A percentile compares a stretch with the other conserved stretches of the same genome.
Conservation (phyloP, 2,329 filamentous ascomycete species). For the Nannizzia gypsea region DNA sequence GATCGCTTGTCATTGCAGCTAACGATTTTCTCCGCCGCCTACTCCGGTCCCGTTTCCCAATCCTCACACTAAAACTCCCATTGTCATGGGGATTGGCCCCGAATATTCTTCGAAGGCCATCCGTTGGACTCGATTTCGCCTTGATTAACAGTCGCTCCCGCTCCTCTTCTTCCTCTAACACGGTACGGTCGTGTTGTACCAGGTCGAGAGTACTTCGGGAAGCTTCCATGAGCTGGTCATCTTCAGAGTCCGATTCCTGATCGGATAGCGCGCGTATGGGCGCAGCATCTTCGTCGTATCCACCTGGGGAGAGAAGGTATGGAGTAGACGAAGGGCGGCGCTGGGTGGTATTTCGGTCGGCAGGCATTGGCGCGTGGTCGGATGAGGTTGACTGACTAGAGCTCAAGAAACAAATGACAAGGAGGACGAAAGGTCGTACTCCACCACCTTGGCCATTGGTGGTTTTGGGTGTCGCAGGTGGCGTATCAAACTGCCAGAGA, state of each 20-base stretch:
- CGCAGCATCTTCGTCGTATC: constrained; percentile 57
- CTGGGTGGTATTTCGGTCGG: neutral
- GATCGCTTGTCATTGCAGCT: constrained; percentile 15
- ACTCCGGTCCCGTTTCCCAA: constrained; percentile 42
- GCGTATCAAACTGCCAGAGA: neutral
- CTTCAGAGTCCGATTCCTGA: constrained; percentile 65
- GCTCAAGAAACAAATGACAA: neutral
- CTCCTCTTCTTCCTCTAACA: constrained; percentile 64
- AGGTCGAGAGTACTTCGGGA: constrained; percentile 60
- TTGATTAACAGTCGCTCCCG: constrained; percentile 36
- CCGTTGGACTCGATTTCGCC: constrained; percentile 21
- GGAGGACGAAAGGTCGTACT: neutral
- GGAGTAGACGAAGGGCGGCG: constrained; percentile 15
- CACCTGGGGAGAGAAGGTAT: constrained; percentile 50
- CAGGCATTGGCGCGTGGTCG: neutral
- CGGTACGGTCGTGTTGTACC: constrained; percentile 55
- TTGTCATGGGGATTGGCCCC: constrained; percentile 25
- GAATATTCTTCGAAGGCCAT: constrained; percentile 32
- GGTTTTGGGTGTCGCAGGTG: neutral
- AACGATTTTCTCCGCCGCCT: constrained; percentile 35
- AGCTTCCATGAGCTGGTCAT: constrained; percentile 55
- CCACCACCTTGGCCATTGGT: neutral
- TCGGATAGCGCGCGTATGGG: constrained; percentile 52
- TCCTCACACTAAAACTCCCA: constrained; percentile 37
- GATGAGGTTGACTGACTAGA: neutral